Base-by-base conservation (phyloP, 805 yeast species). In the Myxozyma geophila region DNA sequence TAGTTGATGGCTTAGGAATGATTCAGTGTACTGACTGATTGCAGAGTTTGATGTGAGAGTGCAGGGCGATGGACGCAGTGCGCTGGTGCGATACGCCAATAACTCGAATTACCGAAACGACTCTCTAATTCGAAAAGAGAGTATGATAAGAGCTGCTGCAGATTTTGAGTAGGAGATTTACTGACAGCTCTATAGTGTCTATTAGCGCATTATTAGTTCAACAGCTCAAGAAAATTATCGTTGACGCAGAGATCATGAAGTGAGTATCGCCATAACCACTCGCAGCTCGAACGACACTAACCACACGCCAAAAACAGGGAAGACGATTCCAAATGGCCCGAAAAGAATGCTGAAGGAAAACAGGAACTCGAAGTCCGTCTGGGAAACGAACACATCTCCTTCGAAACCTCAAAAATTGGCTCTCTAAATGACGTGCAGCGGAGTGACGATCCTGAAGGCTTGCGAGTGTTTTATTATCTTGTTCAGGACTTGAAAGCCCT, bases 51-150 rank as follows among this genome's bases (percentile, higher is more conserved):
- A 76, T 58, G 60, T 78, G n/a, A 68, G 70, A 43, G 62, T 70
- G 13, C 65, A 62, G 28, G 74, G 67, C 1, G 75, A 74, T 51
- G 77, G 77, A 12, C 65, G 68, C 2, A 69, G 68, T 44, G 81
- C 77, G 1, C 59, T 69, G 7, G 65, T 77, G 39, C 71, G 80
- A 52, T 81, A 81, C 65, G 80, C 81, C n/a, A 81, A 81, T 63
- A 80, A 79, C 62, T 78, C 83, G 2, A 79, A 80, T 63, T 81
- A 81, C 62, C 73, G 82, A 62, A 74, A 77, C 41, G 83, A 80
- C 52, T 76, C 77, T 4, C 56, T 76, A 60, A 80, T 81, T 60
- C 70, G 75, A 39, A 81, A 80, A 69, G 76, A 76, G 44, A 70
- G 75, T 69, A 51, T 33, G 74, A 60, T 15, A 47, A 40, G n/a